Base-by-base conservation (phyloP, 805 yeast genomes). In the Pichia exigua region DNA sequence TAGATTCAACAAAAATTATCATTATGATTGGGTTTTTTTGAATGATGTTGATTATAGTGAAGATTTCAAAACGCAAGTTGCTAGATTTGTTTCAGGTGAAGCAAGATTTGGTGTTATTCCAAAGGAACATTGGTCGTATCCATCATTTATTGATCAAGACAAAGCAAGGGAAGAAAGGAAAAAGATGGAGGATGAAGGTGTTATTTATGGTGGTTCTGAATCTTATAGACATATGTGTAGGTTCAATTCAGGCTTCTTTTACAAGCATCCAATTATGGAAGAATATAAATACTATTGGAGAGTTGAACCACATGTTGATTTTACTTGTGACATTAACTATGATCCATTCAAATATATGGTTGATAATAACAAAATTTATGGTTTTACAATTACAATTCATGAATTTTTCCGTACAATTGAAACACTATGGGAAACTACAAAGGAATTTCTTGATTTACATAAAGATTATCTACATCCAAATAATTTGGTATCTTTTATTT, bases 21-120 rank as follows among this genome's bases (percentile, higher is more conserved):
- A 86, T 57, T 91, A 91, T 66, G 95, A 89, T 65, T 91, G 97
- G 97, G 91, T 90, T 17, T 91, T 91, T 67, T 71, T 92, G 59
- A 91, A 91, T 69, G 92, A 92, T 65, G 82, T 77, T 51, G 82
- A 78, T 22, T 91, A 89, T 66, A 72, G 76, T 35, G 84, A 83
- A 2, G 87, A 84, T 51, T 90, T 91, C 70, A 83, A 79, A 63
- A 61, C 62, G 3, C 68, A 72, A 41, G 77, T 88, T 13, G 52
- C 74, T 0, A 65, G 74, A 2, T 70, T 82, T 51, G 80, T 81
- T 30, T 76, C 85, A 50, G 95, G 96, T 45, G 74, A 69, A 39
- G 80, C 84, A 46, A 77, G 79, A 64, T 91, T 82, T 65, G 96
- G 92, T 8, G 51, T 74, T 42, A 82, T 90, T 52, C 90, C 91